phyloP scores from a whole-genome alignment of 2,329 filamentous ascomycete genomes.

The Myrmaecium sp. region DNA sequence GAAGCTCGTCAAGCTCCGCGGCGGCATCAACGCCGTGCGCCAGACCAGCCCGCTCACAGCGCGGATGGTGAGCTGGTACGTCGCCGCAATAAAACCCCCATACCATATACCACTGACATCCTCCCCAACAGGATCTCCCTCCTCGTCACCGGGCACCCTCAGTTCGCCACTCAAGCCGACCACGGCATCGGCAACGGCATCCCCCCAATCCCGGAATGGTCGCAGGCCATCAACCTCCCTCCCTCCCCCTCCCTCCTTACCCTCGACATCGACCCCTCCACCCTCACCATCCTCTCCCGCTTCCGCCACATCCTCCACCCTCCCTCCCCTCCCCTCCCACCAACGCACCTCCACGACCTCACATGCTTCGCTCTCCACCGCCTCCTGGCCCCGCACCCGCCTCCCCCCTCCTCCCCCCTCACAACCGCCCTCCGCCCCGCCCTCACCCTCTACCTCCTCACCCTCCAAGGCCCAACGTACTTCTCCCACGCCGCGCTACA shows the following conservation, averaged over 20 bases:
- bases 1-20: slow-evolving; percentile 31
- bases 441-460: slow-evolving; percentile 35
- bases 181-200: slow-evolving; percentile 32
- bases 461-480: slow-evolving; percentile 38
- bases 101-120: slow-evolving; percentile 1
- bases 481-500: slow-evolving; percentile 29
- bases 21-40: slow-evolving; percentile 32
- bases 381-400: slow-evolving; percentile 19
- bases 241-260: slow-evolving; percentile 6
- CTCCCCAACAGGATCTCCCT: slow-evolving; percentile 34
- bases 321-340: slow-evolving; percentile 14
- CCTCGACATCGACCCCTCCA: slow-evolving; percentile 17
- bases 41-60: slow-evolving; percentile 36
- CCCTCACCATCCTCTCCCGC: slow-evolving; percentile 25
- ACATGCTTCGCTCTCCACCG: slow-evolving; percentile 38
- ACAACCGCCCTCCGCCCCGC: slow-evolving; percentile 27
- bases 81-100: neutral
- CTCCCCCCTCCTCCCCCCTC: neutral
- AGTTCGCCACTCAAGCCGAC: slow-evolving; percentile 37
- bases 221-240: slow-evolving; percentile 11
- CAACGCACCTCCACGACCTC: slow-evolving; percentile 35
- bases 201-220: slow-evolving; percentile 32
- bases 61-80: slow-evolving; percentile 38
- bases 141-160: slow-evolving; percentile 35
- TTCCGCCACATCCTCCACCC: slow-evolving; percentile 28